Percentiles rank a stretch among this genome's conserved stretches.
Evolutionary conservation across 352 stramenopile species (phyloP).

Genomic region (Elongisporangium senticosum): DNA sequence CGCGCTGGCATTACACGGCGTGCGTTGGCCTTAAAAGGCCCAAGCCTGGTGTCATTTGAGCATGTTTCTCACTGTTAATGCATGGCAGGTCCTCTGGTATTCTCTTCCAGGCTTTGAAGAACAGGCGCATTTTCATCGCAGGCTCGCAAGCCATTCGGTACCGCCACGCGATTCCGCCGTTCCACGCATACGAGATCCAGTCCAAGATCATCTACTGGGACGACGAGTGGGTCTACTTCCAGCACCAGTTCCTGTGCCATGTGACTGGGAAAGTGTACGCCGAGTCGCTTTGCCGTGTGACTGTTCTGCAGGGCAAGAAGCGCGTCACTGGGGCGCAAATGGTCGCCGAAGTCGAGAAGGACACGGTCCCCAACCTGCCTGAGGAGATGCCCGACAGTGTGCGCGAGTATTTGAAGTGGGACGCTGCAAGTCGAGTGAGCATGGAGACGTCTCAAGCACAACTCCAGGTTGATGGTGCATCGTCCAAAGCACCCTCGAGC

Average conservation of each 20-base stretch:
- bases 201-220: constrained; percentile 50
- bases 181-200: constrained; percentile 57
- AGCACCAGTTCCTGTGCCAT: constrained; percentile 53
- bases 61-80: not conserved
- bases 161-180: constrained; percentile 49
- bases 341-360: constrained; percentile 15
- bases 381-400: constrained; percentile 26
- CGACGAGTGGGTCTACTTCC: constrained; percentile 57
- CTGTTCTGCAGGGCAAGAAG: constrained; percentile 17
- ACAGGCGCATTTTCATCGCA: constrained; percentile 53
- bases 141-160: constrained; percentile 60
- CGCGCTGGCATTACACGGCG: constrained; percentile 76
- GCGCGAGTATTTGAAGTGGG: constrained; percentile 28
- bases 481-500: not conserved
- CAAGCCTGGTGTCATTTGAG: too few relatives aligned
- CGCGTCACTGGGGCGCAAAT: constrained; percentile 16
- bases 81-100: constrained; percentile 16
- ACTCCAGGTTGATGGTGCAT: not conserved
- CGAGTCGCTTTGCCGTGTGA: constrained; percentile 31
- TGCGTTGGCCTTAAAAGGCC: constrained; percentile 17
- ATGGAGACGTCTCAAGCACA: constrained; percentile 19
- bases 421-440: constrained; percentile 17
- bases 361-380: constrained; percentile 7
- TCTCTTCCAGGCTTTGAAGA: constrained; percentile 52
- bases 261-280: constrained; percentile 43